These are phyloP conservation scores for Brasilioporus rufonigricans DNA, from an alignment of 768 basidiomycete genomes.

Conservation along the genomic window DNA sequence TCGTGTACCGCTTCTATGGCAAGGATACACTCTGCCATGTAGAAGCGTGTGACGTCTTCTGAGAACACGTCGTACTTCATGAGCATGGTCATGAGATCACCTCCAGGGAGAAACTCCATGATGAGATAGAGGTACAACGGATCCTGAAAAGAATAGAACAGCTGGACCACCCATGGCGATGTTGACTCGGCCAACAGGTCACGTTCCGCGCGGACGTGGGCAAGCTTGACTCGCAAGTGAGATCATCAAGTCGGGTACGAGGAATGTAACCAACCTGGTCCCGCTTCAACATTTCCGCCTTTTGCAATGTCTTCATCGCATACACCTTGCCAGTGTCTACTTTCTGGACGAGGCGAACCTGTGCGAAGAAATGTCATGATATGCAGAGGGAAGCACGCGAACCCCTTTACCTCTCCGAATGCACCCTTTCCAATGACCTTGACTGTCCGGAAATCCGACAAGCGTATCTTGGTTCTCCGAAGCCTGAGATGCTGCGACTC, in stretches of 20 bases:
- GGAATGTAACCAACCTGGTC: constrained; percentile 70
- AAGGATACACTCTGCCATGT: constrained; percentile 97
- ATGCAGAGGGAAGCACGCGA: neutral
- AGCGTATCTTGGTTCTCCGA: constrained; percentile 87
- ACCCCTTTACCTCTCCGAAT: constrained; percentile 80
- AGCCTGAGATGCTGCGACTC: constrained; percentile 91
- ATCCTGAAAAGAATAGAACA: constrained; percentile 99
- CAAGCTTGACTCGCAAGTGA: constrained; percentile 55
- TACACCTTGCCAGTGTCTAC: constrained; percentile 97
- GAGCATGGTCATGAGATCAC: constrained; percentile 99
- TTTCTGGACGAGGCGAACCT: constrained; percentile 97
- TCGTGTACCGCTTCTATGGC: constrained; percentile 98
- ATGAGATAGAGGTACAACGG: constrained; percentile 93
- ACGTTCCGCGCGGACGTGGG: constrained; percentile 95
- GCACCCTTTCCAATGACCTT: constrained; percentile 99
- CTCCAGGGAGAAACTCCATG: constrained; percentile 90
- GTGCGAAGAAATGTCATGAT: constrained; percentile 5
- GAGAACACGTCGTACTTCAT: constrained; percentile 99
- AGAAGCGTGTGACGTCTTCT: constrained; percentile 97
- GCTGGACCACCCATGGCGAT: constrained; percentile 95
- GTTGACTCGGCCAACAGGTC: constrained; percentile 96
- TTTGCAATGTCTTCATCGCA: constrained; percentile 98
- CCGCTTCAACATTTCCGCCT: constrained; percentile 98
- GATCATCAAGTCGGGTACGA: neutral
- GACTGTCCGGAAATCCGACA: constrained; percentile 92